Conservation (phyloP, 805 yeast genomes). For the Saccharomyces mikatae region DNA sequence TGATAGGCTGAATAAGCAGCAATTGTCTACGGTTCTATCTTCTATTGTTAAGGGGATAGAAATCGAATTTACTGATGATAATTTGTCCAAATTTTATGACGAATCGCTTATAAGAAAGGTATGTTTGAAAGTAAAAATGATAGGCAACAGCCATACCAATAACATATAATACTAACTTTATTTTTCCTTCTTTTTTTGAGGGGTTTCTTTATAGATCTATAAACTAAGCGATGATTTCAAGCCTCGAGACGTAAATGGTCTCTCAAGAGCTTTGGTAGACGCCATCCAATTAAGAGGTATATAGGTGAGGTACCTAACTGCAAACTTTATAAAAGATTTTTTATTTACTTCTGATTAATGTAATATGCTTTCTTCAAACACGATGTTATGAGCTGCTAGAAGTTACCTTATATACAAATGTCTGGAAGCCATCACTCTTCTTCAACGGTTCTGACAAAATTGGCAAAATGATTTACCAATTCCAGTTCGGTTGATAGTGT, state of each 20-base stretch:
- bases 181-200: conserved; percentile 6
- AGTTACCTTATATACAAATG: background rate
- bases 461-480: conserved; percentile 52
- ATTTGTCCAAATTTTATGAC: conserved; percentile 28
- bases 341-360: background rate
- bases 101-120: conserved; percentile 30
- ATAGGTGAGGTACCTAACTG: background rate
- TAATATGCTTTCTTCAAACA: background rate
- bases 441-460: conserved; percentile 9
- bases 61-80: conserved; percentile 29
- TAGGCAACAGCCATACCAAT: background rate
- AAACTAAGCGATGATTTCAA: conserved; percentile 20
- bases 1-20: conserved; percentile 7
- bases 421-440: background rate
- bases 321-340: background rate
- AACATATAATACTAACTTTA: background rate
- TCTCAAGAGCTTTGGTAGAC: conserved; percentile 39
- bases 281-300: conserved; percentile 44
- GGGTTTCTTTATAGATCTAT: conserved; percentile 17
- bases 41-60: conserved; percentile 30
- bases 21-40: background rate
- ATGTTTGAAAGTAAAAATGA: conserved; percentile 7
- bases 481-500: conserved; percentile 67
- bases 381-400: background rate
- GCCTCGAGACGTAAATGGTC: conserved; percentile 14